Evolutionary conservation across 2,329 filamentous ascomycete genomes (phyloP), one percentile per base, ranked within the genome.

Genomic region (Ustulina deusta): DNA sequence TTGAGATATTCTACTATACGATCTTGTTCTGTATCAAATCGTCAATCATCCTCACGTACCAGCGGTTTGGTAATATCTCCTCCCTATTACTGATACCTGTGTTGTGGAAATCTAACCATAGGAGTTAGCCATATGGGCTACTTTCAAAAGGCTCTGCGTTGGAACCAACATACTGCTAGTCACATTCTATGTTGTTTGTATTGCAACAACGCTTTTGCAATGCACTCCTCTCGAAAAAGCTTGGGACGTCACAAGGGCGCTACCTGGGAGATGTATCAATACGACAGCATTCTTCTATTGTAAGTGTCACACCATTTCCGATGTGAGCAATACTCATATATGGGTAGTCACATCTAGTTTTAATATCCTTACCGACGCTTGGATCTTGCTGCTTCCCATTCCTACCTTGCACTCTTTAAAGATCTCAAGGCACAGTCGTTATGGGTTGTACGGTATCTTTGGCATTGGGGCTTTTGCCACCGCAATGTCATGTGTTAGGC

Each of bases 321-420:
- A 11, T n/a, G 4, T 13, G 13, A 2, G 29, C 15, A 38, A 52
- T 10, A 34, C 61, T 69, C 17, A 67, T 32, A 15, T 5, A 25
- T 29, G 3, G 48, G 36, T 61, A 81, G 79, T 79, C 55, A 83
- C 81, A 0, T 82, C 80, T 9, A 74, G 74, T 20, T 79, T 82
- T 71, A 85, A 85, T 70, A 84, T 86, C 42, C 7, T 83, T 6
- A 81, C 84, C 3, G 84, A 86, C 63, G 66, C 82, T 38, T 81
- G 81, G 72, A 81, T 86, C 44, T 77, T 85, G 6, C 58, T 76
- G 0, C 76, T 86, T 1, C 84, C 84, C 1, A 75, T 86, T 40
- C 78, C 77, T 0, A 81, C 83, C 1, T 76, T 86, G 0, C 75
- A 80, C 0, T 78, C 78, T 2, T 79, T 87, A 2, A 79, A 84